Evolutionary conservation across 1,284 basidiomycete species (phyloP), one percentile per base, ranked within the genome.

Genomic region (Ceratobasidium sp.): DNA sequence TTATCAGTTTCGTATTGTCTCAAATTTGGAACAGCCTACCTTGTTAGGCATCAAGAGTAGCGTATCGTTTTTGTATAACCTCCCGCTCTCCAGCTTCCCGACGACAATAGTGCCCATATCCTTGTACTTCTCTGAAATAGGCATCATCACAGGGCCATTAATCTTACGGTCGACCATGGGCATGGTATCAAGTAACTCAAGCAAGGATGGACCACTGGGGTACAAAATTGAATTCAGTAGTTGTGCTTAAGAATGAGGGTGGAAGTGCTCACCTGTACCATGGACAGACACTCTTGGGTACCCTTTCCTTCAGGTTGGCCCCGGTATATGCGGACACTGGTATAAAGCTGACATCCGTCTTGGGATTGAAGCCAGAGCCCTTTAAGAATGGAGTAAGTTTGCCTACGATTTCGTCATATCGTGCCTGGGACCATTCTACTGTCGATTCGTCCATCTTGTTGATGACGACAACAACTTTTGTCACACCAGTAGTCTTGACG

Each of bases 371-470:
- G 0, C 96, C 95, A 48, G 94, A 89, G 10, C 88, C 82, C 78
- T 88, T 92, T 78, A 96, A 84, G 84, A 97, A 98, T 0, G 94
- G 93, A 1, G 88, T 89, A 70, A 98, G 83, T 81, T 96, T 97
- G 65, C 89, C 88, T 80, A 90, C 90, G 81, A 98, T 95, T 80
- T 97, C 96, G 74, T 95, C 91, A 82, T 84, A 96, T 76, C 95
- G 88, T 4, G 83, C 83, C 83, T 93, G 86, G 26, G 90, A 88
- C 96, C 96, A 98, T 57, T 88, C 82, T 43, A 98, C 96, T 3
- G 96, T 98, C 0, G 87, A 74, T 73, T 98, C 96, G 81, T 98
- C 96, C 96, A 98, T 98, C 84, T 98, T 98, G 86, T 98, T 98
- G 81, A 98, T 87, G 41, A 90, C 94, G 73, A 95, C 85, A 74